Evolutionary conservation across 768 basidiomycete species (phyloP).

Genomic region (Boletus tomentosulus): DNA sequence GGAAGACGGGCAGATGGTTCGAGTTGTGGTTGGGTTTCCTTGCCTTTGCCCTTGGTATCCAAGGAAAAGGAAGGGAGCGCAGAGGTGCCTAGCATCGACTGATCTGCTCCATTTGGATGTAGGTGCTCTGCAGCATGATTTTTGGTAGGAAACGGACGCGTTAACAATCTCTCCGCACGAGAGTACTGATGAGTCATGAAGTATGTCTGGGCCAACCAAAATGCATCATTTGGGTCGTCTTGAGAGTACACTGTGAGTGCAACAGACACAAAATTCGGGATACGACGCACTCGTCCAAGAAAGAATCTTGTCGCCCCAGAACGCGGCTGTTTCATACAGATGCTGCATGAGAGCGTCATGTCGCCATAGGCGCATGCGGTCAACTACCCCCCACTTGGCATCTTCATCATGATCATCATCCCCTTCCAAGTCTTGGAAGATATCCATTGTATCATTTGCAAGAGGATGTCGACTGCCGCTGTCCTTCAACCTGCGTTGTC

Average conservation of each 20-base stretch:
- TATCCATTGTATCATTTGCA: conserved; percentile 70
- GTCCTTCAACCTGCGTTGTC: conserved; percentile 51
- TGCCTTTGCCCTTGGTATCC: conserved; percentile 57
- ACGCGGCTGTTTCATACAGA: conserved; percentile 92
- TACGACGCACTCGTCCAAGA: conserved; percentile 84
- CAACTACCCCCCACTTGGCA: conserved; percentile 82
- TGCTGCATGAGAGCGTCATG: conserved; percentile 99
- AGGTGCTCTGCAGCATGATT: conserved; percentile 37
- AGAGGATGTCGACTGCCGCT: conserved; percentile 62
- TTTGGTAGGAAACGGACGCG: conserved; percentile 70
- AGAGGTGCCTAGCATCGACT: conserved; percentile 19
- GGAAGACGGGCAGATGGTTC: conserved; percentile 53
- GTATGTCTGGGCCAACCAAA: conserved; percentile 98
- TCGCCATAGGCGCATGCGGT: conserved; percentile 94
- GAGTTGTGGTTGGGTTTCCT: conserved; percentile 43
- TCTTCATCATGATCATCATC: conserved; percentile 60
- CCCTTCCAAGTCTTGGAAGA: conserved; percentile 64
- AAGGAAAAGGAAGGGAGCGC: conserved; percentile 41
- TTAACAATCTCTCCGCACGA: conserved; percentile 87
- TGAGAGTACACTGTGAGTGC: conserved; percentile 4
- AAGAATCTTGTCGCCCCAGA: conserved; percentile 98
- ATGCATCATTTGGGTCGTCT: conserved; percentile 97
- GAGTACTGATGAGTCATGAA: conserved; percentile 96
- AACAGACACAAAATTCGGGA: conserved; percentile 7
- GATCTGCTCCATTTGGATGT: conserved; percentile 23